phyloP scores from a whole-genome alignment of 2,329 filamentous ascomycete genomes.

The Aureobasidium pullulans region DNA sequence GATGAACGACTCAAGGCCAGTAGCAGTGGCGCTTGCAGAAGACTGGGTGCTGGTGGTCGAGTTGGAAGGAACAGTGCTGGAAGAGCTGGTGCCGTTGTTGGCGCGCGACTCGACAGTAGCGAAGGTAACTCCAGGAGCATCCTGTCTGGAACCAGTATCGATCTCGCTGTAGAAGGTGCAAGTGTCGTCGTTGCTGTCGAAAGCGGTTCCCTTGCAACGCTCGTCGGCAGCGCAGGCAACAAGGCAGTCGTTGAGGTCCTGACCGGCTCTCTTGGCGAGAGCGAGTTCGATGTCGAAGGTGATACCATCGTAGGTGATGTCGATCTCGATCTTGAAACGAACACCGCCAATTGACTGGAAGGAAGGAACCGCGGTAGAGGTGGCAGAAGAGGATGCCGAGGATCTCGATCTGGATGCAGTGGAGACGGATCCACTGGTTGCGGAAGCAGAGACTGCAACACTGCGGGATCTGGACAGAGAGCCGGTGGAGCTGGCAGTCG shows the following conservation, averaged over 20 bases:
- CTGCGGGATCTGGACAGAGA: not conserved
- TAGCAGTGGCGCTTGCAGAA: not conserved
- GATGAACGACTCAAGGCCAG: not conserved
- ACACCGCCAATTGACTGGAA: not conserved
- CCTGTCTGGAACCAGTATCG: no score
- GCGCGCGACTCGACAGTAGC: conserved; percentile 1
- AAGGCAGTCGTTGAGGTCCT: conserved; percentile 1
- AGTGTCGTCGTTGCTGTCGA: not conserved
- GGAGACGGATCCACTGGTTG: not conserved
- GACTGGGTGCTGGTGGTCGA: not conserved
- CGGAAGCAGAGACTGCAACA: not conserved
- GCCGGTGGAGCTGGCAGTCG: not conserved
- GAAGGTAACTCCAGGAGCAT: conserved; percentile 2
- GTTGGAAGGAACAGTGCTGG: not conserved
- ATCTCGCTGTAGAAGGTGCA: conserved; percentile 10
- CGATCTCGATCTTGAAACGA: not conserved
- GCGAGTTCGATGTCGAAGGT: not conserved
- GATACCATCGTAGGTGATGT: not conserved
- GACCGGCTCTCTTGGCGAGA: conserved; percentile 5
- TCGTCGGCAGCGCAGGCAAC: not conserved
- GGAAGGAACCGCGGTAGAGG: not conserved
- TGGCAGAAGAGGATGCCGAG: not conserved
- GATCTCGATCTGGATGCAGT: not conserved
- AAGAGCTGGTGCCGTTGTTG: not conserved
- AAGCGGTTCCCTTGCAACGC: not conserved